phyloP scores from a whole-genome alignment of 1,284 basidiomycete genomes.

The Mycosarcoma mackinlayi region DNA sequence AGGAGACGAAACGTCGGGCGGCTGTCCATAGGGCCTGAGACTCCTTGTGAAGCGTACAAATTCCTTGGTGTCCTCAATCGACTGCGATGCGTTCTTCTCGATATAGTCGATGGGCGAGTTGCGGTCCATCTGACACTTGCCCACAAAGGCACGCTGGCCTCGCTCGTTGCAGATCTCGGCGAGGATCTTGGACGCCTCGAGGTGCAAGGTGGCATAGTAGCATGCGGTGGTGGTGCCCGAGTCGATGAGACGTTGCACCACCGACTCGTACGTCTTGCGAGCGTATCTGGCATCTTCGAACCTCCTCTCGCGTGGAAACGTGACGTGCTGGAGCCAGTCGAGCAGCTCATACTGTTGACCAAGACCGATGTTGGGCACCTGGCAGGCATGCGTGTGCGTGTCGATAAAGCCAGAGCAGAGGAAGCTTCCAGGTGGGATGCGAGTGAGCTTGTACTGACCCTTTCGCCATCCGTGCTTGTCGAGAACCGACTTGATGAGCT shows the following conservation, averaged over 20 bases:
- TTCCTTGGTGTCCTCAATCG: constrained; percentile 61
- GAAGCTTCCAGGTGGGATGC: constrained; percentile 78
- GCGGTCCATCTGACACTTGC: constrained; percentile 93
- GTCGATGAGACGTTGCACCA: constrained; percentile 80
- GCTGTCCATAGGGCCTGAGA: constrained; percentile 42
- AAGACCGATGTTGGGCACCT: constrained; percentile 76
- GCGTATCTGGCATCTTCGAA: constrained; percentile 83
- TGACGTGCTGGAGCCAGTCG: constrained; percentile 86
- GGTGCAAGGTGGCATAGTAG: constrained; percentile 87
- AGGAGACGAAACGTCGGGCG: constrained; percentile 45
- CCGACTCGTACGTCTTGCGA: constrained; percentile 76
- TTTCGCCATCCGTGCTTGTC: constrained; percentile 56
- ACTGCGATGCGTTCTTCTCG: constrained; percentile 71
- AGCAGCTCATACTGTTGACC: constrained; percentile 76
- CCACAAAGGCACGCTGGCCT: constrained; percentile 88
- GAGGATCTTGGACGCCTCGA: constrained; percentile 82
- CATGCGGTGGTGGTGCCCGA: constrained; percentile 84
- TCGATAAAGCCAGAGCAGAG: constrained; percentile 88
- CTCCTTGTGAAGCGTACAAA: constrained; percentile 56
- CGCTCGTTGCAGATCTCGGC: constrained; percentile 78
- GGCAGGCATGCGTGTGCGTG: constrained; percentile 76
- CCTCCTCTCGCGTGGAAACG: constrained; percentile 87
- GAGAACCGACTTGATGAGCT: constrained; percentile 40
- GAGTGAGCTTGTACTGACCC: constrained; percentile 70
- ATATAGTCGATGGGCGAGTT: constrained; percentile 79